Evolutionary conservation across 768 basidiomycete species (phyloP).

Genomic region (Pisolithus tinctorius): DNA sequence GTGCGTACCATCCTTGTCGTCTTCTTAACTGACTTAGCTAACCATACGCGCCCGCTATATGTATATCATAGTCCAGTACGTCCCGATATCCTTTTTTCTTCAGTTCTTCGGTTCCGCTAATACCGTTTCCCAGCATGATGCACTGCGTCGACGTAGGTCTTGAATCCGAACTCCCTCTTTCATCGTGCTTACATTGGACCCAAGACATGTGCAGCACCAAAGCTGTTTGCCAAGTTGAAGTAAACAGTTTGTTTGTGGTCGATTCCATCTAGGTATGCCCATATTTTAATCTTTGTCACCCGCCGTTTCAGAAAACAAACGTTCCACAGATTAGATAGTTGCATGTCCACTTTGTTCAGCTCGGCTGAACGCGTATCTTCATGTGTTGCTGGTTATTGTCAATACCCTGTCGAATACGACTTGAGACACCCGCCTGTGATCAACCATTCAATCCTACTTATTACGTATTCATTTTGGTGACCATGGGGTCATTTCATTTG

Average conservation of each 20-base stretch:
- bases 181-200: conserved; percentile 2
- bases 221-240: conserved; percentile 71
- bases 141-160: conserved; percentile 81
- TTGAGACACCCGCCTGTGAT: too few species aligned
- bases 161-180: background rate
- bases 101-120: conserved; percentile 2
- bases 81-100: conserved; percentile 11
- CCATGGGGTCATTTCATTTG: too few species aligned
- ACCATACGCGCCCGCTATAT: conserved; percentile 1
- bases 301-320: background rate
- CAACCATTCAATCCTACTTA: too few species aligned
- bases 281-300: too few species aligned
- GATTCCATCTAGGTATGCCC: conserved; percentile 14
- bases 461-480: too few species aligned
- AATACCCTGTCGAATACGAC: too few species aligned
- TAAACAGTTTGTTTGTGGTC: conserved; percentile 10
- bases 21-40: conserved; percentile 1
- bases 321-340: background rate
- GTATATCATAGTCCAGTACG: conserved; percentile 58
- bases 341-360: background rate
- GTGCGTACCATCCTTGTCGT: conserved; percentile 12
- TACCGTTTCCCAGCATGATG: conserved; percentile 58
- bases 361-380: background rate
- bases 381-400: background rate
- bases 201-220: conserved; percentile 60